Conservation (phyloP, 805 yeast genomes). For the Jamesozyma lodderae region DNA sequence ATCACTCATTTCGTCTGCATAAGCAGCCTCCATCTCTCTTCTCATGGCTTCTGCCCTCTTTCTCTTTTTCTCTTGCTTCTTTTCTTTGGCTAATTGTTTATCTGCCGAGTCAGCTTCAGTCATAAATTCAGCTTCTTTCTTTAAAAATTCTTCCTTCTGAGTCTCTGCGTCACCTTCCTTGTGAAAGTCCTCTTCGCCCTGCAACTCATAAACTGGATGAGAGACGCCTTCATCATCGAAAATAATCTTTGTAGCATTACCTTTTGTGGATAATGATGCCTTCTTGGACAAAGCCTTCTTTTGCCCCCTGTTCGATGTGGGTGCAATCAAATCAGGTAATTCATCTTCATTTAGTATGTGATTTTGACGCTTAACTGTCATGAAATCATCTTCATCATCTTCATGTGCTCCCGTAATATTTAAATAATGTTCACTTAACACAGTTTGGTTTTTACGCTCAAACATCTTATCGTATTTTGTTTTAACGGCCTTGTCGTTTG, state of each 20-base stretch:
- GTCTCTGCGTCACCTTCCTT: slow-evolving; percentile 55
- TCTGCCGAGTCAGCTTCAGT: slow-evolving; percentile 63
- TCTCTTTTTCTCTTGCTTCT: slow-evolving; percentile 81
- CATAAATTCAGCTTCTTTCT: slow-evolving; percentile 62
- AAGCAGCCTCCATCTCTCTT: slow-evolving; percentile 34
- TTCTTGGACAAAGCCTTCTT: slow-evolving; percentile 87
- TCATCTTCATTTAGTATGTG: slow-evolving; percentile 61
- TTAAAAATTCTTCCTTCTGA: slow-evolving; percentile 62
- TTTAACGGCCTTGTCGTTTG: slow-evolving; percentile 38
- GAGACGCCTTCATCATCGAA: slow-evolving; percentile 95
- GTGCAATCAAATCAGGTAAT: slow-evolving; percentile 49
- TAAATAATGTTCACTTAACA: slow-evolving; percentile 79
- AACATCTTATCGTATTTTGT: slow-evolving; percentile 95
- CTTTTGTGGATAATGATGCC: slow-evolving; percentile 48
- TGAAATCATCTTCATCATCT: slow-evolving; percentile 59
- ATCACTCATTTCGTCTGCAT: slow-evolving; percentile 17
- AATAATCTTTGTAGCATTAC: slow-evolving; percentile 65
- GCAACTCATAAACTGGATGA: slow-evolving; percentile 84
- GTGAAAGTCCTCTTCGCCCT: slow-evolving; percentile 79
- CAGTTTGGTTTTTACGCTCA: slow-evolving; percentile 87
- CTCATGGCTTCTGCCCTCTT: slow-evolving; percentile 74
- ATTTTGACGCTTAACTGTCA: slow-evolving; percentile 69
- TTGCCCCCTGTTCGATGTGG: slow-evolving; percentile 73
- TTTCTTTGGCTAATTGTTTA: slow-evolving; percentile 65
- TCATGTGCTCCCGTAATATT: slow-evolving; percentile 49